A percentile compares a stretch with the other conserved stretches of the same genome.
Conservation (phyloP, 1,284 basidiomycete genomes). For the Rhodotorula sp. region DNA sequence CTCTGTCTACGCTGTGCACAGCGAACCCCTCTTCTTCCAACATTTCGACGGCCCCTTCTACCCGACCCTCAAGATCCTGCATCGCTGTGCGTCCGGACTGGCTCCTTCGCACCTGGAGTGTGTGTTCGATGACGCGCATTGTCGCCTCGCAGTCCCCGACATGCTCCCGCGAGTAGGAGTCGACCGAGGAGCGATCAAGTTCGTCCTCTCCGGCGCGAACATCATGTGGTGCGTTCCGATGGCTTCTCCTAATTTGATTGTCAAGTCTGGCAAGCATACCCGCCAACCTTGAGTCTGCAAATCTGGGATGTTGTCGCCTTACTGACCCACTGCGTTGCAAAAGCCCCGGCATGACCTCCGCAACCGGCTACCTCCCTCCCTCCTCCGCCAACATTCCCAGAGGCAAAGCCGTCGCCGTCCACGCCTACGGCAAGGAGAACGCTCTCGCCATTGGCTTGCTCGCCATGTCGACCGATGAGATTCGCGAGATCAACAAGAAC, state of each 20-base stretch:
- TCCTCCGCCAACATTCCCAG: slow-evolving; percentile 65
- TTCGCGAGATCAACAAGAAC: slow-evolving; percentile 83
- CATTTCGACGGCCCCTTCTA: slow-evolving; percentile 92
- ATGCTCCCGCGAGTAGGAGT: slow-evolving; percentile 84
- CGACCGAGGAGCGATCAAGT: slow-evolving; percentile 96
- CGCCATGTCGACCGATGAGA: slow-evolving; percentile 81
- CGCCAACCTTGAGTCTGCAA: no score
- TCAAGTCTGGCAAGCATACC: background rate
- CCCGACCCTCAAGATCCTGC: slow-evolving; percentile 82
- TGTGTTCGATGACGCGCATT: background rate
- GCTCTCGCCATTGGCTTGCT: slow-evolving; percentile 84
- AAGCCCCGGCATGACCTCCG: slow-evolving; percentile 82
- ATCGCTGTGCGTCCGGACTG: slow-evolving; percentile 68
- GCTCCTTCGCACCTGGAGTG: background rate
- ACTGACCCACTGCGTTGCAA: background rate
- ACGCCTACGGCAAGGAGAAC: slow-evolving; percentile 94
- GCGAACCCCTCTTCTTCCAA: slow-evolving; percentile 90
- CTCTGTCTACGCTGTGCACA: slow-evolving; percentile 82
- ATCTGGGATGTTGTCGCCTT: no score
- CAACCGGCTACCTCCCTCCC: slow-evolving; percentile 83
- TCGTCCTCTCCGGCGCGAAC: slow-evolving; percentile 70
- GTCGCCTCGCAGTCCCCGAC: slow-evolving; percentile 66
- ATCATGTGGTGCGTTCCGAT: slow-evolving; percentile 49
- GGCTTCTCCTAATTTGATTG: background rate
- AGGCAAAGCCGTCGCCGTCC: slow-evolving; percentile 75